These are phyloP conservation scores for Asterophora lycoperdoides DNA, from an alignment of 768 basidiomycete species.

Conservation along the genomic window DNA sequence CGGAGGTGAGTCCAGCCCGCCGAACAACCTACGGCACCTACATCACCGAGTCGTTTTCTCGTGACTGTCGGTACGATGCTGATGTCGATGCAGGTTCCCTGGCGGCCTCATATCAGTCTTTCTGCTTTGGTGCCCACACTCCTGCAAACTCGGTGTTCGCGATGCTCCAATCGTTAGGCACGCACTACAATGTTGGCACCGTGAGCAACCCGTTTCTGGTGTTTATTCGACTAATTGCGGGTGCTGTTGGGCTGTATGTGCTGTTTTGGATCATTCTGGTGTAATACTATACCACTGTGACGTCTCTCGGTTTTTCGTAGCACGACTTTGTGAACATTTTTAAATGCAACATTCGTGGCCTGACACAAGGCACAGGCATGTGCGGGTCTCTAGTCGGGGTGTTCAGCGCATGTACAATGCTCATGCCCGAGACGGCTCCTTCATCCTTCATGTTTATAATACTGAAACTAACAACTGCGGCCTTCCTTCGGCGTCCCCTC, in stretches of 20 bases:
- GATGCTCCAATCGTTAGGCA: constrained; percentile 22
- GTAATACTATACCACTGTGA: neutral
- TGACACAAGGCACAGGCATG: no score
- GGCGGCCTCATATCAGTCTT: constrained; percentile 20
- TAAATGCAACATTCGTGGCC: no score
- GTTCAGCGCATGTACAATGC: no score
- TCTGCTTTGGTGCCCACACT: constrained; percentile 23
- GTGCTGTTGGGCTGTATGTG: constrained; percentile 16
- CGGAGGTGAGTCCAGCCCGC: constrained; percentile 16
- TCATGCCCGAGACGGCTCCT: no score
- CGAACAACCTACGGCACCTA: neutral
- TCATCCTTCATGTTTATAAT: no score
- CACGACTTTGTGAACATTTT: no score
- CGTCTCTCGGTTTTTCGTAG: neutral
- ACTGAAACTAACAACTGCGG: no score
- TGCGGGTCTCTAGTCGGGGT: no score
- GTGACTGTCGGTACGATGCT: neutral
- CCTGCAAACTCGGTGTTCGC: constrained; percentile 20
- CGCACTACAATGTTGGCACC: constrained; percentile 35
- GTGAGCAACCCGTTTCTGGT: constrained; percentile 65
- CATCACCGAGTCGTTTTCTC: no score
- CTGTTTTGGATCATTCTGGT: constrained; percentile 11
- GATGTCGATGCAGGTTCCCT: constrained; percentile 18
- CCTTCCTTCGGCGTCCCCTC: no score
- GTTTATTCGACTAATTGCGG: constrained; percentile 28